These are phyloP conservation scores for Camellia lanceoleosa DNA, from an alignment of 148 eudicot genomes.

Conservation along the genomic window DNA sequence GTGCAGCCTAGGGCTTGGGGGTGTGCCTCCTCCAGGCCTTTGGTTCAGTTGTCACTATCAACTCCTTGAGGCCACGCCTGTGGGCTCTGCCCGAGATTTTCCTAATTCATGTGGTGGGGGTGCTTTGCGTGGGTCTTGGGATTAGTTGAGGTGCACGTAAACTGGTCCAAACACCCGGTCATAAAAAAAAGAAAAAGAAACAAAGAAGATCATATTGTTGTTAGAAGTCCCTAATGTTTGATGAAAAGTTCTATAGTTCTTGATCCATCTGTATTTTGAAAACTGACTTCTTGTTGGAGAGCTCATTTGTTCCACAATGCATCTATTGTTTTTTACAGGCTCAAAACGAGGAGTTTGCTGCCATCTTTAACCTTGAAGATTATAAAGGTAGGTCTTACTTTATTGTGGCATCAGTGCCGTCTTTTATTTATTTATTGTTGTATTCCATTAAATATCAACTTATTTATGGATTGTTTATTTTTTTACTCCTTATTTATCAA, in stretches of 20 bases:
- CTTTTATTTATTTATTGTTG: background rate
- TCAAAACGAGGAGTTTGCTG: conserved; percentile 80
- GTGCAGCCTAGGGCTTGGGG: too few relatives aligned
- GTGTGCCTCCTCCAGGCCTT: too few relatives aligned
- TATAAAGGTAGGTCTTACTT: conserved; percentile 61
- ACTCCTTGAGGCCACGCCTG: too few relatives aligned
- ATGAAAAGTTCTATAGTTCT: background rate
- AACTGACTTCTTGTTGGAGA: background rate
- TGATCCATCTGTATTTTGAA: background rate
- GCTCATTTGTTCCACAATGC: conserved; percentile 1
- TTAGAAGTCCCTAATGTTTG: background rate
- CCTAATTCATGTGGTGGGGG: too few relatives aligned
- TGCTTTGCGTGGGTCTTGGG: too few relatives aligned
- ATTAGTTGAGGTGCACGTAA: too few relatives aligned
- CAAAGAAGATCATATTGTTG: background rate
- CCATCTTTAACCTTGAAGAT: conserved; percentile 84
- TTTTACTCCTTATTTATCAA: background rate
- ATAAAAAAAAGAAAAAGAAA: too few relatives aligned
- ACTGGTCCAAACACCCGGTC: too few relatives aligned
- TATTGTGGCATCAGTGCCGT: background rate
- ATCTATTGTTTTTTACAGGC: conserved; percentile 48
- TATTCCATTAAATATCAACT: background rate
- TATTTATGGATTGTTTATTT: background rate
- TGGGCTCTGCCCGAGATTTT: too few relatives aligned
- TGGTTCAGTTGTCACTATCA: too few relatives aligned